Evolutionary conservation across 192 early-diverging fungal genomes (phyloP).

Genomic region (Chytriomyces sp.): DNA sequence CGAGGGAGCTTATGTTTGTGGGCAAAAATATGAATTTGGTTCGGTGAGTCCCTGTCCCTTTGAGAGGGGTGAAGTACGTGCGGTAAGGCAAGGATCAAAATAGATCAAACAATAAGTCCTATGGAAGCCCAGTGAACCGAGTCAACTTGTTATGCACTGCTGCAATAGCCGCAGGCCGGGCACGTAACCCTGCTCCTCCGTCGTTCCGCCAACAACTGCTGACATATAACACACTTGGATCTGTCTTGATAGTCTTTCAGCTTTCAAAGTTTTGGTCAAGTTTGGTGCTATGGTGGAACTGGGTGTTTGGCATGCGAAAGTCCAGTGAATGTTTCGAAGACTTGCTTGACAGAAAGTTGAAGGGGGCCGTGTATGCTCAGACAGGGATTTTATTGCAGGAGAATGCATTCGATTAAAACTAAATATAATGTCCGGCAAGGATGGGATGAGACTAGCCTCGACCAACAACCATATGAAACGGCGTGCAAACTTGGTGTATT

Average conservation of each 20-base stretch:
- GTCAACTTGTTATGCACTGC: conserved; percentile 78
- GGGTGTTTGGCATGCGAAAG: background rate
- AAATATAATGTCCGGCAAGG: too few species aligned
- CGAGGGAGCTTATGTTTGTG: conserved; percentile 88
- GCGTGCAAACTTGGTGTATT: too few species aligned
- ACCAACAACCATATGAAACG: too few species aligned
- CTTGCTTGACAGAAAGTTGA: conserved; percentile 72
- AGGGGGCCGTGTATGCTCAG: conserved; percentile 64
- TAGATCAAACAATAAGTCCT: conserved; percentile 77
- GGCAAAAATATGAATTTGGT: conserved; percentile 78
- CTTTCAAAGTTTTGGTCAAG: conserved; percentile 46
- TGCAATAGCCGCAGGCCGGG: conserved; percentile 38
- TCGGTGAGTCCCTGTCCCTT: too few species aligned
- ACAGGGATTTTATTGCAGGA: conserved; percentile 83
- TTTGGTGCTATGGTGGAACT: too few species aligned
- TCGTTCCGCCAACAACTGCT: too few species aligned
- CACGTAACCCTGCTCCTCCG: background rate
- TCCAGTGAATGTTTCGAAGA: conserved; percentile 59
- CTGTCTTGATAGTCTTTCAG: too few species aligned
- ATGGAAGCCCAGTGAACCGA: conserved; percentile 85
- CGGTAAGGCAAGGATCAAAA: too few species aligned
- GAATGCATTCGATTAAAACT: conserved; percentile 70
- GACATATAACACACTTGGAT: too few species aligned
- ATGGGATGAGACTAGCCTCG: too few species aligned
- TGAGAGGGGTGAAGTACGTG: too few species aligned